Conservation (phyloP, 1,284 basidiomycete species). For the Ustilago shanxiensis region DNA sequence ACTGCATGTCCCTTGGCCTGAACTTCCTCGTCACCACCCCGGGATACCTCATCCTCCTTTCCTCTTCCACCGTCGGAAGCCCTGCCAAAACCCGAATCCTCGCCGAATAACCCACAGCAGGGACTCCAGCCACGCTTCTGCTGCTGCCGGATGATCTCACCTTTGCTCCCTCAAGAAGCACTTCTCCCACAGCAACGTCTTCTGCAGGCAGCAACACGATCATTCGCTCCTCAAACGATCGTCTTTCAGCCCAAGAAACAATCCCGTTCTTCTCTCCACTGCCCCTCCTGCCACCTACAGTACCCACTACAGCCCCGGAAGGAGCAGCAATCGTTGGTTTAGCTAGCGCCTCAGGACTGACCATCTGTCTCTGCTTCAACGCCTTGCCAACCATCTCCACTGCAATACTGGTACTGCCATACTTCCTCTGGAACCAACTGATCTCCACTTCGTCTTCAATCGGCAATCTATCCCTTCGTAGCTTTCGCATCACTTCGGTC, state of each 20-base stretch:
- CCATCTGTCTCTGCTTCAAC: constrained; percentile 42
- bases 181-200: constrained; percentile 32
- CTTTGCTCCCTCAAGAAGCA: constrained; percentile 19
- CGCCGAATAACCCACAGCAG: constrained; percentile 33
- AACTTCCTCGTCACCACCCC: constrained; percentile 19
- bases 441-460: constrained; percentile 61
- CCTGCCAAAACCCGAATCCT: constrained; percentile 46
- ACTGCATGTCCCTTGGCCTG: constrained; percentile 31
- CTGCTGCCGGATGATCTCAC: background rate
- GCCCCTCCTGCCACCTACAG: background rate
- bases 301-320: background rate
- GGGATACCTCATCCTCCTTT: constrained; percentile 22
- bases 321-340: constrained; percentile 43
- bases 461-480: constrained; percentile 34
- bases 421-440: constrained; percentile 57
- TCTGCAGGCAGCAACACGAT: constrained; percentile 28
- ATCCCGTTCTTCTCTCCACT: constrained; percentile 43
- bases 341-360: constrained; percentile 58
- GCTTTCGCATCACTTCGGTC: constrained; percentile 54
- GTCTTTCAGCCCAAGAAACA: constrained; percentile 35
- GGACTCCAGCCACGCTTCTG: background rate
- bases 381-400: constrained; percentile 41
- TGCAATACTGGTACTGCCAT: constrained; percentile 51
- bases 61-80: constrained; percentile 37
- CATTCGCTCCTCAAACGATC: constrained; percentile 24